Conservation (phyloP, 345 rosid genomes). For the Mercurialis annua region DNA sequence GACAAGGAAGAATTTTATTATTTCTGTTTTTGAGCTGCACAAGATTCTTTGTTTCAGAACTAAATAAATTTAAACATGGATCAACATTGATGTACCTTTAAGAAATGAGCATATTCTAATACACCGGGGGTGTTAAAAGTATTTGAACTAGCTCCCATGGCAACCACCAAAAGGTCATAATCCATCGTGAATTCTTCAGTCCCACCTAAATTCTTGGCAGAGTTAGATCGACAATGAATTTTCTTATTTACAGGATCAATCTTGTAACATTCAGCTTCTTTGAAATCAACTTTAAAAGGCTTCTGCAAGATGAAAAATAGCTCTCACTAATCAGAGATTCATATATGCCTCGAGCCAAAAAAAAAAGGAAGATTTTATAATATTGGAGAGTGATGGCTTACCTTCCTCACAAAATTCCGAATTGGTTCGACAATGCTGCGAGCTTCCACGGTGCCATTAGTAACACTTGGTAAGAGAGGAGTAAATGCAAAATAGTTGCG, state of each 20-base stretch:
- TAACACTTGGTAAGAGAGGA: constrained; percentile 77
- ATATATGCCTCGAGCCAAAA: not conserved
- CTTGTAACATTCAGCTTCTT: constrained; percentile 69
- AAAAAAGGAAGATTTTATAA: not conserved
- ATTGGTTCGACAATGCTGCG: constrained; percentile 87
- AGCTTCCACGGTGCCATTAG: constrained; percentile 80
- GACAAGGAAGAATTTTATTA: not conserved
- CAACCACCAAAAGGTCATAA: constrained; percentile 60
- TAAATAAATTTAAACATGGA: not conserved
- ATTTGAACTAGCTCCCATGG: constrained; percentile 67
- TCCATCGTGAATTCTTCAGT: constrained; percentile 61
- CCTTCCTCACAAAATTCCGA: constrained; percentile 59
- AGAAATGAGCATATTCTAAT: constrained; percentile 57
- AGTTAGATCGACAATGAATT: constrained; percentile 45
- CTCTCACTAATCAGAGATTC: not conserved
- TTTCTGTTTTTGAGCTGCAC: no score
- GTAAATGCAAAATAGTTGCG: constrained; percentile 82
- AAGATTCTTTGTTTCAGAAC: not conserved
- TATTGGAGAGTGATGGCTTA: constrained; percentile 7
- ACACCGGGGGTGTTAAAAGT: constrained; percentile 89
- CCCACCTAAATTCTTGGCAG: constrained; percentile 34
- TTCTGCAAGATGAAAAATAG: constrained; percentile 36
- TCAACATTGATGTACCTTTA: constrained; percentile 40
- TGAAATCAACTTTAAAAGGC: constrained; percentile 41
- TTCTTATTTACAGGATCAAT: constrained; percentile 58